Percentiles rank a stretch among this genome's conserved stretches.
Evolutionary conservation across 352 stramenopile species (phyloP).

Genomic region (Globisporangium mamillatum): DNA sequence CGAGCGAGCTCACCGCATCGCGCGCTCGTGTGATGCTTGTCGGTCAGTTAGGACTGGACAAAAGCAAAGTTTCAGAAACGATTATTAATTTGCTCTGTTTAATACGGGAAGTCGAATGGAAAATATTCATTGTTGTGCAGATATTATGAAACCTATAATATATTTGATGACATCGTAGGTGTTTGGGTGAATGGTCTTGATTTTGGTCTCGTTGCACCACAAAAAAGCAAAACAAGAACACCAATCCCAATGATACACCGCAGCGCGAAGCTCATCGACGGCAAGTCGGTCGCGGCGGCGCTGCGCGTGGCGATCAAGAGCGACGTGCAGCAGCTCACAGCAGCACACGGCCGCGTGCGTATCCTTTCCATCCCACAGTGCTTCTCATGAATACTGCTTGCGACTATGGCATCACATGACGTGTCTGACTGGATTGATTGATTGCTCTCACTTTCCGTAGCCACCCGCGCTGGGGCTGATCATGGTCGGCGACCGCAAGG

Average conservation of each 20-base stretch:
- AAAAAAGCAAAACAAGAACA: not conserved
- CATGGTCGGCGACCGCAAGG: conserved; percentile 95
- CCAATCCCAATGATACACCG: not conserved
- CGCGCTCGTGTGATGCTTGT: too few relatives aligned
- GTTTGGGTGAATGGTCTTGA: too few relatives aligned
- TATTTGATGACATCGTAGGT: too few relatives aligned
- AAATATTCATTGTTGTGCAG: too few relatives aligned
- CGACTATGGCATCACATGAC: not conserved
- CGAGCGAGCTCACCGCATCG: too few relatives aligned
- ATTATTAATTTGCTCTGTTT: too few relatives aligned
- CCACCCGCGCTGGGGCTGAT: conserved; percentile 96
- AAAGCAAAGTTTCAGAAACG: too few relatives aligned
- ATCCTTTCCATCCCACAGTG: not conserved
- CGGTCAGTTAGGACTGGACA: too few relatives aligned
- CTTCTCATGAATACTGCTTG: not conserved
- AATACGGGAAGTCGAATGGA: too few relatives aligned
- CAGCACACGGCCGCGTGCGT: conserved; percentile 47
- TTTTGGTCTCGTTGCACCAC: not conserved
- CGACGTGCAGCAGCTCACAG: conserved; percentile 54
- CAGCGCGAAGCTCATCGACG: conserved; percentile 59
- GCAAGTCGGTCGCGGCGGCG: conserved; percentile 65
- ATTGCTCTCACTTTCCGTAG: not conserved
- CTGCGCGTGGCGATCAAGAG: conserved; percentile 55
- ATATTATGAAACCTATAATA: too few relatives aligned
- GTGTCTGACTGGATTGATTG: not conserved